Base-by-base conservation (phyloP, 768 basidiomycete genomes). In the Gautieria morchelliformis region DNA sequence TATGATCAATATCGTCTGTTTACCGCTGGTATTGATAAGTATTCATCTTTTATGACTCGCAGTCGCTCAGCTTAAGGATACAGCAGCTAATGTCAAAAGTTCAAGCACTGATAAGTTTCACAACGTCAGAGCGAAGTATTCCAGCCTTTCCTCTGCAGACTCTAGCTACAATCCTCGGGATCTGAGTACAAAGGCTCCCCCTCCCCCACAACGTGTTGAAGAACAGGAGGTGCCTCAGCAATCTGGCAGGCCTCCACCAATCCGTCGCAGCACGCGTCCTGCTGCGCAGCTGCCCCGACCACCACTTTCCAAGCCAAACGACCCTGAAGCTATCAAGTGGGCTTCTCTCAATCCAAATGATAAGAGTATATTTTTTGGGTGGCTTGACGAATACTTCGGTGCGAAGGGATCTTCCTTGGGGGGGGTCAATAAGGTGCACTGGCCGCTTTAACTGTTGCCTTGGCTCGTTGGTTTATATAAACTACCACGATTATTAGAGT, bases 371-470 rank as follows among this genome's bases (percentile, higher is more conserved):
- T 86, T 91, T 65, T 91, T 90, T 68, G 69, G 70, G 59, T 90
- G 88, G 87, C 72, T 91, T 20, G 88, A 91, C 65, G 88, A 89
- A 63, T 90, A 84, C 70, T 91, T 91, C 63, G 75, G 22, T 15
- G 47, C 20, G n/a, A 55, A 45, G n/a, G 40, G 17, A 44, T 24
- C 53, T 12, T 44, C 53, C 42, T 4, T 19, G 19, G 27, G 46
- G n/a, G 27, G 14, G 3, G 27, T 11, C 24, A 30, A 15, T 49
- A 22, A 49, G 19, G 15, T 24, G 20, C 42, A 37, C 10, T 37
- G 35, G 27, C 27, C 5, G 27, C 27, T 27, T 27, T 27, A 27
- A 27, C 27, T 27, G 27, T 27, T 27, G 27, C 27, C 27, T 27
- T 27, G 27, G 27, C 27, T 37, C 4, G 4, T 37, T 4, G 1